A percentile compares a stretch with the other conserved stretches of the same genome.
Conservation (phyloP, 768 basidiomycete species). For the Mycena albidolilacea region DNA sequence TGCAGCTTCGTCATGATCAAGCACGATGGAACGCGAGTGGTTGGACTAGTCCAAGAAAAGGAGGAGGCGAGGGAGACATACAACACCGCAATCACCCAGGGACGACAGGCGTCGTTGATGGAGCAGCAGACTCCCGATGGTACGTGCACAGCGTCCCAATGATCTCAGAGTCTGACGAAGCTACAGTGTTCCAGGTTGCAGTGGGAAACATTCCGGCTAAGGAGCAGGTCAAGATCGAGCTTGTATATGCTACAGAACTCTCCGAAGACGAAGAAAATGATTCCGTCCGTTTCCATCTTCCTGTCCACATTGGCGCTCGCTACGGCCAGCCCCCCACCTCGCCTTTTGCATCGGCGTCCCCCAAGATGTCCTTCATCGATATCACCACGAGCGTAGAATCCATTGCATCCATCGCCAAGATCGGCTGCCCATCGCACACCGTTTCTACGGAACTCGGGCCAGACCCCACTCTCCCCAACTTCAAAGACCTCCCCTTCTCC, state of each 20-base stretch:
- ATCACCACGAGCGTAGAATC: slow-evolving; percentile 33
- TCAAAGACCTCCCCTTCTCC: slow-evolving; percentile 2
- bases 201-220: slow-evolving; percentile 34
- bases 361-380: slow-evolving; percentile 17
- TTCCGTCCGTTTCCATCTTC: slow-evolving; percentile 33
- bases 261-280: slow-evolving; percentile 34
- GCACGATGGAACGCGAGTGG: slow-evolving; percentile 36
- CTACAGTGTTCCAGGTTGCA: slow-evolving; percentile 35
- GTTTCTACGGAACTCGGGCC: slow-evolving; percentile 39
- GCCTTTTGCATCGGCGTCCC: background rate
- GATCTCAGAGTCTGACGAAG: background rate
- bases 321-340: slow-evolving; percentile 26
- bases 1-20: slow-evolving; percentile 33
- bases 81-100: slow-evolving; percentile 28
- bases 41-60: slow-evolving; percentile 35
- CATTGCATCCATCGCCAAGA: slow-evolving; percentile 31
- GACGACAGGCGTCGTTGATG: slow-evolving; percentile 35
- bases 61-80: slow-evolving; percentile 35
- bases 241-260: slow-evolving; percentile 35
- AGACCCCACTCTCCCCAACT: slow-evolving; percentile 35
- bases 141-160: background rate
- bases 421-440: slow-evolving; percentile 35
- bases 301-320: slow-evolving; percentile 35
- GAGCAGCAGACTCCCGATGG: slow-evolving; percentile 37
- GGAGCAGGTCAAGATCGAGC: slow-evolving; percentile 33